Conservation (phyloP, 2,329 filamentous ascomycete species). For the Botrytis porri region DNA sequence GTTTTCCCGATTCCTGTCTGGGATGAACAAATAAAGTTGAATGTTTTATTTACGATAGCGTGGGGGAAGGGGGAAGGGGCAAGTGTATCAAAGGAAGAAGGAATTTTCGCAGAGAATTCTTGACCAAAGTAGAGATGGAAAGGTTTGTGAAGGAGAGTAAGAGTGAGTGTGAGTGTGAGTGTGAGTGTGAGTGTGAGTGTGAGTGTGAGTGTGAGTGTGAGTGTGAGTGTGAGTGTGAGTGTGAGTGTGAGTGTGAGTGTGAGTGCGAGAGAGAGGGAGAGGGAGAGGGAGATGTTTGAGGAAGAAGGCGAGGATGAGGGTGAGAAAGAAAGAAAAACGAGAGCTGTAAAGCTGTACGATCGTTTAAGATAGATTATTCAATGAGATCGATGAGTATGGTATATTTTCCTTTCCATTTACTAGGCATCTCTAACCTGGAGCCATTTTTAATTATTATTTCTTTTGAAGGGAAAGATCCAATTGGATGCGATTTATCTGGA, state of each 20-base stretch:
- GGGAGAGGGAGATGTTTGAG: too few relatives aligned
- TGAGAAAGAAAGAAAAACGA: neutral
- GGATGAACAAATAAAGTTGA: neutral
- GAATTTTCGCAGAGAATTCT: conserved; percentile 5
- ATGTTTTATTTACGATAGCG: neutral
- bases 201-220: too few relatives aligned
- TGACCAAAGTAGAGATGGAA: neutral
- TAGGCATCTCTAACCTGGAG: neutral
- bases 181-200: too few relatives aligned
- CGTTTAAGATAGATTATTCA: neutral
- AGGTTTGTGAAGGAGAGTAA: neutral
- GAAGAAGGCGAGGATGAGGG: too few relatives aligned
- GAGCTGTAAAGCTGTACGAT: neutral
- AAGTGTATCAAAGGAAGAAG: conserved; percentile 2
- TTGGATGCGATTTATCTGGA: neutral
- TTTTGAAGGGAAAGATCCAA: neutral
- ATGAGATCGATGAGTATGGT: neutral
- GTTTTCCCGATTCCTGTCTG: conserved; percentile 8
- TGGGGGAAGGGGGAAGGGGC: neutral
- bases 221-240: too few relatives aligned
- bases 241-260: too few relatives aligned
- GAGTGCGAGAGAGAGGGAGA: neutral
- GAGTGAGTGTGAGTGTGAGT: neutral
- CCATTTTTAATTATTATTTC: neutral
- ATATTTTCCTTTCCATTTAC: neutral